phyloP scores from a whole-genome alignment of 169 alveolate genomes.

The Eimeria necatrix region DNA sequence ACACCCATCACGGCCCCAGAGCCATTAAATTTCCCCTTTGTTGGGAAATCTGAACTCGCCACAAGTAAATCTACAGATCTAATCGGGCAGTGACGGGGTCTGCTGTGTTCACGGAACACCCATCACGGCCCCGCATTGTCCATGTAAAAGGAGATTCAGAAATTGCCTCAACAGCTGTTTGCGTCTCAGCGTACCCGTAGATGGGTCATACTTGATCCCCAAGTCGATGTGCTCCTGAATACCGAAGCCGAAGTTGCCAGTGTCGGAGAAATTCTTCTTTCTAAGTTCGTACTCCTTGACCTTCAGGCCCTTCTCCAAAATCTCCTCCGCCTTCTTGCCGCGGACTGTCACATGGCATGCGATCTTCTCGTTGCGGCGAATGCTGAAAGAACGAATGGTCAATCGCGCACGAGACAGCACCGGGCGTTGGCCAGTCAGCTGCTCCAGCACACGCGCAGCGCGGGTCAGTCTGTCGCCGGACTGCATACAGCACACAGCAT shows the following conservation, averaged over 20 bases:
- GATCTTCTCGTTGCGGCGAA: conserved; percentile 99
- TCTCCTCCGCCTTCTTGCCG: conserved; percentile 99
- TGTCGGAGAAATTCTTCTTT: conserved; percentile 97
- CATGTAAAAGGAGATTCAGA: background rate
- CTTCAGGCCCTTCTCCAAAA: conserved; percentile 99
- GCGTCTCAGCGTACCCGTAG: conserved; percentile 91
- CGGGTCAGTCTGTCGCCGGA: conserved; percentile 99
- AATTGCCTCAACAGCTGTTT: background rate
- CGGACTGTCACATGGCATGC: conserved; percentile 99
- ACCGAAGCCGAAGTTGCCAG: conserved; percentile 99
- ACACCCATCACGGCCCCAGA: too few species aligned
- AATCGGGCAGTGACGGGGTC: too few species aligned
- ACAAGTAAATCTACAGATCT: too few species aligned
- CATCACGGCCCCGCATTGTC: too few species aligned
- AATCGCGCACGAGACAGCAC: conserved; percentile 96
- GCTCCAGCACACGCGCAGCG: conserved; percentile 99
- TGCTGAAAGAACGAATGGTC: conserved; percentile 98
- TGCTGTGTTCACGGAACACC: too few species aligned
- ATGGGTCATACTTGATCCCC: conserved; percentile 99
- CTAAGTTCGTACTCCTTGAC: conserved; percentile 99
- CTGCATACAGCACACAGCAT: conserved; percentile 63
- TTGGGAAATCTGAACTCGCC: too few species aligned
- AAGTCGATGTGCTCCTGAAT: conserved; percentile 99
- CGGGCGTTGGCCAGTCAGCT: conserved; percentile 99
- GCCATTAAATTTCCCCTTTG: too few species aligned